Percentiles rank a stretch among this genome's conserved stretches.
Evolutionary conservation across 2,329 filamentous ascomycete species (phyloP).

Genomic region (Talaromyces sp.): DNA sequence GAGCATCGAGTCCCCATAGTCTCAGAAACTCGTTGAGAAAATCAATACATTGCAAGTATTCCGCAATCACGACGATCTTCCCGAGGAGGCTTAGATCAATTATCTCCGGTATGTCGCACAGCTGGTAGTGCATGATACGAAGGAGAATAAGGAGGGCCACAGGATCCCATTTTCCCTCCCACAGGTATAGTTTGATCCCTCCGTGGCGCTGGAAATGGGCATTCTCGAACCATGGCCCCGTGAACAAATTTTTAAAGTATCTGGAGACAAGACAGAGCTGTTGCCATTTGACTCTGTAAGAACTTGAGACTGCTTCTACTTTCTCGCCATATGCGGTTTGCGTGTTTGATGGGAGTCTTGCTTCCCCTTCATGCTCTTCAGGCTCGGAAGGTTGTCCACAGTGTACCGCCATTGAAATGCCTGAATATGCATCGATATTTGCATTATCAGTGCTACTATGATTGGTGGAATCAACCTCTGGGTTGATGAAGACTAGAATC

Average conservation of each 20-base stretch:
- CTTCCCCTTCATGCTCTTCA: background rate
- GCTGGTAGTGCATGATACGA: conserved; percentile 47
- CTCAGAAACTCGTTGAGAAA: conserved; percentile 43
- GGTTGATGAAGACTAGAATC: background rate
- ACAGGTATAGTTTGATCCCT: background rate
- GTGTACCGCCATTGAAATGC: background rate
- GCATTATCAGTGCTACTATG: background rate
- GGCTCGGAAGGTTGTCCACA: background rate
- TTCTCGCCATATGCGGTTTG: background rate
- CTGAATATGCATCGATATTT: background rate
- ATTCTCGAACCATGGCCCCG: background rate
- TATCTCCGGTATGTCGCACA: conserved; percentile 38
- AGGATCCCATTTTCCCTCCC: conserved; percentile 24
- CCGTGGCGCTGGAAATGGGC: background rate
- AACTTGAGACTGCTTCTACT: background rate
- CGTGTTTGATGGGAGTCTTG: background rate
- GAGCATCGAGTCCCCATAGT: conserved; percentile 18
- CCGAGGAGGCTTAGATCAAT: conserved; percentile 43
- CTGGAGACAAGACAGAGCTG: background rate
- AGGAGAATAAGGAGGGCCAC: conserved; percentile 43
- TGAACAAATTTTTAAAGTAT: background rate
- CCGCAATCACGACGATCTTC: conserved; percentile 45
- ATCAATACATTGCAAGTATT: conserved; percentile 46
- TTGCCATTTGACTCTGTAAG: background rate
- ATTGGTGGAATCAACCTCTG: background rate